Base-by-base conservation (phyloP, 2,329 filamentous ascomycete genomes). In the Pochonia chlamydosporia region DNA sequence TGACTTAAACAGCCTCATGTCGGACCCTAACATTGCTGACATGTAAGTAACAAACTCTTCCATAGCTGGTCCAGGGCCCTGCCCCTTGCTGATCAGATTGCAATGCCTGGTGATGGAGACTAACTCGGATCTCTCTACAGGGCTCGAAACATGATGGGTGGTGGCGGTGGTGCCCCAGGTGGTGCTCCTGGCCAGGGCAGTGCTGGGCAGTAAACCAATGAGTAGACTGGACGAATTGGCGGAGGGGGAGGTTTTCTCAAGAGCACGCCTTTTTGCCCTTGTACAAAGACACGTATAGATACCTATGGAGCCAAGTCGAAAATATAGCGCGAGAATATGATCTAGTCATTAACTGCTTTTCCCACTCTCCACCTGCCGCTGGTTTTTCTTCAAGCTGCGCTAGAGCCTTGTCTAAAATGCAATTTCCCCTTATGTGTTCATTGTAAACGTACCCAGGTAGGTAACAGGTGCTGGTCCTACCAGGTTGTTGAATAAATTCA, bases 21-120 rank as follows among this genome's bases (percentile, higher is more conserved):
- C 83, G 54, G 93, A 99, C 64, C 93, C 93, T 41, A 87, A 72
- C 64, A 85, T 99, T 67, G 89, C 89, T 39, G 89, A 96, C 49
- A 90, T 97, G 91, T 95, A 71, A 87, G 87, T 81, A n/a, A 48
- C 28, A 3, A 7, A 14, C 8, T 3, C 14, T 35, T 5, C 4
- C n/a, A 5, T 25, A 3, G 5, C 11, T 18, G 7, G 4, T 28
- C n/a, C n/a, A n/a, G n/a, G n/a, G n/a, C n/a, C n/a, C n/a, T n/a
- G n/a, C n/a, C n/a, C n/a, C n/a, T n/a, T n/a, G n/a, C n/a, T n/a
- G n/a, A n/a, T n/a, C n/a, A n/a, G n/a, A n/a, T n/a, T n/a, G n/a
- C n/a, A n/a, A n/a, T n/a, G n/a, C n/a, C n/a, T n/a, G n/a, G n/a
- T n/a, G n/a, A n/a, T n/a, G n/a, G n/a, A 3, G 23, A 26, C 14